phyloP scores from a whole-genome alignment of 2,329 filamentous ascomycete genomes.

The Davidsoniella neocaledoniae region DNA sequence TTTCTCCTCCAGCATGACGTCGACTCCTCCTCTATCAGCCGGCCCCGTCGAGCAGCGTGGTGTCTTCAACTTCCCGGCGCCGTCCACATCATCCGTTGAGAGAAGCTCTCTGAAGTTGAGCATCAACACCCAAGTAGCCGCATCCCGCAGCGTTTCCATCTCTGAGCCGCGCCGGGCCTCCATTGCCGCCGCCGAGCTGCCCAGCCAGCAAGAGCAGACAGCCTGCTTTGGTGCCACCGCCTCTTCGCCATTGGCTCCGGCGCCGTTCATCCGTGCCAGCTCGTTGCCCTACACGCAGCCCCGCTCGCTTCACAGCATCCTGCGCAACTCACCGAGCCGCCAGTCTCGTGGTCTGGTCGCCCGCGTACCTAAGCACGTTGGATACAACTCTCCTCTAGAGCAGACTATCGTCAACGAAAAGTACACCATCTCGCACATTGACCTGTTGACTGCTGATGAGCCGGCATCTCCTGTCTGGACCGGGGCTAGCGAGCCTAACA shows the following conservation, averaged over 20 bases:
- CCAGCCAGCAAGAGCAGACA: no score
- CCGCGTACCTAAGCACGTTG: constrained; percentile 35
- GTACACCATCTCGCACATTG: constrained; percentile 46
- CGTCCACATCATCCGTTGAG: background rate
- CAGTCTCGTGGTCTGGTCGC: constrained; percentile 38
- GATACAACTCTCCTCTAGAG: constrained; percentile 44
- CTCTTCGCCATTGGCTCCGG: constrained; percentile 12
- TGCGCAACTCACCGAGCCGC: constrained; percentile 44
- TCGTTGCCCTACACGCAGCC: constrained; percentile 42
- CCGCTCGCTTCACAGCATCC: constrained; percentile 42
- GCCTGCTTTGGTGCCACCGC: constrained; percentile 12
- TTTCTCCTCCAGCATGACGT: constrained; percentile 40
- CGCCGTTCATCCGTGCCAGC: constrained; percentile 8
- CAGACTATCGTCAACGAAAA: constrained; percentile 47
- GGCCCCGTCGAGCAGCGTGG: constrained; percentile 25
- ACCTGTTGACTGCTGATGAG: constrained; percentile 40
- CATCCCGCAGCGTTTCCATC: background rate
- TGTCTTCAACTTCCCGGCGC: constrained; percentile 7
- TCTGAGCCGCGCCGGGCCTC: constrained; percentile 4
- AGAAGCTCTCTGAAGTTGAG: constrained; percentile 10
- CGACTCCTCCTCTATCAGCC: constrained; percentile 41
- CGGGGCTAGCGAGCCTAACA: constrained; percentile 20
- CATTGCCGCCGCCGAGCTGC: constrained; percentile 1
- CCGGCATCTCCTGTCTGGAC: constrained; percentile 10
- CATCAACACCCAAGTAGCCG: constrained; percentile 12